phyloP scores from a whole-genome alignment of 805 yeast genomes.

The Lachancea lanzarotensis region DNA sequence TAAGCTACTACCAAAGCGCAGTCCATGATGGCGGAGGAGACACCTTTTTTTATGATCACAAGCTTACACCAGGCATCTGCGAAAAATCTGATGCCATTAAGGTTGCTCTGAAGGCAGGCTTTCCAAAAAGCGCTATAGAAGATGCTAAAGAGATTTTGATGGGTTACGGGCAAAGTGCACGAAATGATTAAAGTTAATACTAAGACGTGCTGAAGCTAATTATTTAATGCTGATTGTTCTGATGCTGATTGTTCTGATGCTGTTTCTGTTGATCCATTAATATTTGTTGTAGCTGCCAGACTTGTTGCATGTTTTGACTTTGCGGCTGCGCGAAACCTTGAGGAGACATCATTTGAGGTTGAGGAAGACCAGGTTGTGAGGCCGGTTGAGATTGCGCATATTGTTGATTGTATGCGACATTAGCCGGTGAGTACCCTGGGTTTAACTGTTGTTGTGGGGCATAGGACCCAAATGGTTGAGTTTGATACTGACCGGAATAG shows the following conservation, averaged over 20 bases:
- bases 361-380: constrained; percentile 6
- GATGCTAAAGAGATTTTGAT: constrained; percentile 37
- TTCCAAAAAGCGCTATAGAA: constrained; percentile 53
- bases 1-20: constrained; percentile 20
- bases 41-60: constrained; percentile 42
- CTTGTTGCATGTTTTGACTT: constrained; percentile 5
- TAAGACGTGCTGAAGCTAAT: constrained; percentile 13
- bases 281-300: constrained; percentile 10
- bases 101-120: constrained; percentile 74
- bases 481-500: neutral
- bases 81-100: constrained; percentile 67
- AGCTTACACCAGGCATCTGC: constrained; percentile 60
- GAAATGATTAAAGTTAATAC: constrained; percentile 6
- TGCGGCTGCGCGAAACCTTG: constrained; percentile 1
- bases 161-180: neutral
- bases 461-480: neutral
- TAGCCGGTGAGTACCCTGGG: neutral
- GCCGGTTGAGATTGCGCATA: constrained; percentile 13
- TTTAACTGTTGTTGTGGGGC: neutral
- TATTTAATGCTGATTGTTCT: constrained; percentile 14
- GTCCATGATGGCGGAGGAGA: constrained; percentile 25
- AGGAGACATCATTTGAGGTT: constrained; percentile 11
- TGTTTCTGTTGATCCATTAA: constrained; percentile 8
- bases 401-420: neutral
- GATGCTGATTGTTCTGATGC: constrained; percentile 15